Base-by-base conservation (phyloP, 352 stramenopile genomes). In the Peronosclerospora sorghi region DNA sequence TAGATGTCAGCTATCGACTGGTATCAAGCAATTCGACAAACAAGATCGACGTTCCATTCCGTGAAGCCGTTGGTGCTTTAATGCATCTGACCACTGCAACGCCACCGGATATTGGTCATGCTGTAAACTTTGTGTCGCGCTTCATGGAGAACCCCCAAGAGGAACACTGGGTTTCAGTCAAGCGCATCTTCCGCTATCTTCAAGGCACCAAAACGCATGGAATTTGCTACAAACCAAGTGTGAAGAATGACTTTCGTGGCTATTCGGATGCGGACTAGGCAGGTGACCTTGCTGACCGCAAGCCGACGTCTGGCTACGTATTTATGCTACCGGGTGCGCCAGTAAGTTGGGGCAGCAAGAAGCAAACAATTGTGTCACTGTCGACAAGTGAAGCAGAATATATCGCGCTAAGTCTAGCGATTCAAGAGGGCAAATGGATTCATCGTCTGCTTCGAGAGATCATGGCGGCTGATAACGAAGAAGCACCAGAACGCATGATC, bases 141-240 rank as follows among this genome's bases (percentile, higher is more conserved):
- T 53, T 54, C 42, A 54, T 59, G 51, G 20, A 54, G 18, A 59
- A 53, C 6, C 43, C 37, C 0, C 51, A 53, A 45, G 40, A 17
- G 0, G 39, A 59, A 9, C 44, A 57, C 13, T 57, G 37, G 37
- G 17, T 42, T 23, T 35, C 45, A 13, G 21, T 26, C 21, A 26
- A 26, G 21, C 21, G 21, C 21, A 26, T 26, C 6, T 26, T 51
- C 47, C 5, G n/a, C 24, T 51, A 13, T n/a, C n/a, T n/a, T n/a
- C 41, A 51, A 51, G 49, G 41, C 14, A 56, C 49, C 30, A 56
- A 56, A 28, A 27, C 29, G 14, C 41, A 51, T 23, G 35, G 41
- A 0, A 41, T 51, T 17, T 20, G 15, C 7, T 57, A 35, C n/a
- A 29, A 41, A 23, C 18, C 29, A 0, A 24, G 21, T 18, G 17